Base-by-base conservation (phyloP, 176 grass and related monocot genomes). In the Triticum dicoccoides region DNA sequence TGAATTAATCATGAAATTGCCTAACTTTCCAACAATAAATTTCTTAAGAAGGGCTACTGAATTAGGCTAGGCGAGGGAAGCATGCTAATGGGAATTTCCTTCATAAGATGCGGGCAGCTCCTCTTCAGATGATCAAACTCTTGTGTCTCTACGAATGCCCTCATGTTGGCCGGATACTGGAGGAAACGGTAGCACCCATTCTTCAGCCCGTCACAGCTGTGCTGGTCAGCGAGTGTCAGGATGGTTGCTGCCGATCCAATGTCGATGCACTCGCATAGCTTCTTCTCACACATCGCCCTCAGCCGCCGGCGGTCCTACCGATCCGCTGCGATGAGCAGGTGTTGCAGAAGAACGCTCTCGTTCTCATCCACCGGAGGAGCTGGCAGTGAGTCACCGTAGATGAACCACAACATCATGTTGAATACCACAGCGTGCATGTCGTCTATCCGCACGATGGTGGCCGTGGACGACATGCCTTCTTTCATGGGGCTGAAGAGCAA, bases 401-500 rank as follows among this genome's bases (percentile, higher is more conserved):
- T 62, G 78, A 29, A 65, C 3, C 59, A 6, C 1, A 80, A 35
- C 34, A 80, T 14, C 0, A 34, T 59, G 58, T 15, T 42, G 35
- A 63, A 44, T 35, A 41, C 58, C 59, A 1, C 6, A 29, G 56
- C 21, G 21, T 63, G 56, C 56, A 79, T 29, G 73, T n/a, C 59
- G 0, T 24, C 59, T 23, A 61, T 61, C 58, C 23, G 2, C 17
- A 61, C 2, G 8, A 61, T 47, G 6, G 73, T 65, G 0, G 34
- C 12, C 39, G 82, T 66, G 24, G 41, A 44, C 8, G 41, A 44
- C 41, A 4, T 79, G 52, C 66, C 56, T 68, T 84, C 80, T 3
- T 77, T 59, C 89, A 84, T 90, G 11, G 47, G 11, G 29, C 85
- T 65, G n/a, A 72, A 67, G 18, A 90, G 63, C 33, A 52, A 37